These are phyloP conservation scores for Arachis monticola DNA, from an alignment of 331 rosid species.

Conservation along the genomic window DNA sequence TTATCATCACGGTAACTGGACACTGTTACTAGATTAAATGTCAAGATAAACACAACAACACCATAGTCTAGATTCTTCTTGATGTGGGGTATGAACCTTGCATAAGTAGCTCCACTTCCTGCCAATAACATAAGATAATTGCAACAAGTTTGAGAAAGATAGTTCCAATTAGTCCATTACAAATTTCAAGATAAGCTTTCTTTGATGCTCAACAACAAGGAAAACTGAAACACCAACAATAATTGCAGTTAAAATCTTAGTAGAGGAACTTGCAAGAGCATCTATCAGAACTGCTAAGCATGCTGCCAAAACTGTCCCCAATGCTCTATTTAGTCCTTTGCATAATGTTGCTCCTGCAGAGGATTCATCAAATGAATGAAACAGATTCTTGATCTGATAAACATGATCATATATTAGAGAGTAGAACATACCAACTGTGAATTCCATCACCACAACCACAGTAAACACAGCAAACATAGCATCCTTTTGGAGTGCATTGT, in stretches of 20 bases:
- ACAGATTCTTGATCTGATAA: background rate
- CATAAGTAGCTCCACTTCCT: conserved; percentile 76
- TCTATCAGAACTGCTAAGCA: conserved; percentile 70
- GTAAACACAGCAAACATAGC: conserved; percentile 95
- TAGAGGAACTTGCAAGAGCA: conserved; percentile 56
- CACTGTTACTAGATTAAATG: conserved; percentile 77
- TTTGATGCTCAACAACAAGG: conserved; percentile 50
- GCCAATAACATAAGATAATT: conserved; percentile 23
- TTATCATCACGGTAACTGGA: conserved; percentile 64
- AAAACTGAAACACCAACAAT: conserved; percentile 78
- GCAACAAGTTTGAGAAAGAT: background rate
- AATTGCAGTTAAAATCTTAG: conserved; percentile 51
- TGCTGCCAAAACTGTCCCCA: conserved; percentile 78
- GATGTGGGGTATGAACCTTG: conserved; percentile 74
- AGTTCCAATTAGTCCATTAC: too few relatives aligned
- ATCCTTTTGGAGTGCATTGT: conserved; percentile 60
- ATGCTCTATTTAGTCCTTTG: conserved; percentile 89
- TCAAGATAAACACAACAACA: conserved; percentile 72
- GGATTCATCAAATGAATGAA: background rate
- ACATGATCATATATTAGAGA: too few relatives aligned
- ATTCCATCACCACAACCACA: conserved; percentile 88
- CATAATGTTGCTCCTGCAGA: conserved; percentile 76
- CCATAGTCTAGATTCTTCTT: conserved; percentile 85
- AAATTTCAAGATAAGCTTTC: too few relatives aligned
- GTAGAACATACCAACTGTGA: conserved; percentile 62